These are phyloP conservation scores for Pyrenophora tritici-repentis DNA, from an alignment of 2,329 filamentous ascomycete species.

Conservation along the genomic window DNA sequence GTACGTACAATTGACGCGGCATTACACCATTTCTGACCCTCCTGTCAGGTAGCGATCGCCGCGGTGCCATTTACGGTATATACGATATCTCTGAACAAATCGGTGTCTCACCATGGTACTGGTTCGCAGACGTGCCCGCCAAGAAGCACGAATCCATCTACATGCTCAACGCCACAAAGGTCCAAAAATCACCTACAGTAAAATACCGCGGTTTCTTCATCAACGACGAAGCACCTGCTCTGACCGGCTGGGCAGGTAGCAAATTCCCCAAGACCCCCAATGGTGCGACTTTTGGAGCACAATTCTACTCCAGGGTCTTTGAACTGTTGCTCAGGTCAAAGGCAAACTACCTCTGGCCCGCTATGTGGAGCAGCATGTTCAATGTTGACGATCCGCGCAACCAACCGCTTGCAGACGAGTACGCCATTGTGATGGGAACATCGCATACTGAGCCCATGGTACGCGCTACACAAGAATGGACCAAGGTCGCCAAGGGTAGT, in stretches of 20 bases:
- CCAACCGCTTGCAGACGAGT: conserved; percentile 73
- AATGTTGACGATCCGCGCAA: conserved; percentile 71
- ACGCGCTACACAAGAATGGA: conserved; percentile 60
- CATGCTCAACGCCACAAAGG: conserved; percentile 58
- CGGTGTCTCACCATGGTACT: conserved; percentile 73
- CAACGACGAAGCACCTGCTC: conserved; percentile 70
- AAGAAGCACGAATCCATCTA: conserved; percentile 60
- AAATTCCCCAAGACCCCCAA: conserved; percentile 56
- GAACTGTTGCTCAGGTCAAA: conserved; percentile 71
- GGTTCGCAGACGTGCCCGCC: conserved; percentile 66
- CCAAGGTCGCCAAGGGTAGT: conserved; percentile 55
- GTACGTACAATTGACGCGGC: conserved; percentile 24
- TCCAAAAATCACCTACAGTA: conserved; percentile 65
- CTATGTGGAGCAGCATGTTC: conserved; percentile 73
- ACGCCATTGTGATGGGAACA: conserved; percentile 72
- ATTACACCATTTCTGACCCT: background rate
- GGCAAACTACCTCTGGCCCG: conserved; percentile 78
- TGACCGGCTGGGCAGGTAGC: conserved; percentile 69
- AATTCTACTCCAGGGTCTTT: conserved; percentile 71
- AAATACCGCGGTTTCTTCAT: conserved; percentile 73
- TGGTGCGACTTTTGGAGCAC: conserved; percentile 55
- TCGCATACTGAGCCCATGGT: conserved; percentile 76
- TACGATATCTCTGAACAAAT: conserved; percentile 76
- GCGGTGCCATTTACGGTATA: conserved; percentile 71
- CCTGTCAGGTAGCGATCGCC: conserved; percentile 60